A percentile compares a stretch with the other conserved stretches of the same genome.
Evolutionary conservation across 169 alveolate genomes (phyloP).

Genomic region (Eimeria brunetti): DNA sequence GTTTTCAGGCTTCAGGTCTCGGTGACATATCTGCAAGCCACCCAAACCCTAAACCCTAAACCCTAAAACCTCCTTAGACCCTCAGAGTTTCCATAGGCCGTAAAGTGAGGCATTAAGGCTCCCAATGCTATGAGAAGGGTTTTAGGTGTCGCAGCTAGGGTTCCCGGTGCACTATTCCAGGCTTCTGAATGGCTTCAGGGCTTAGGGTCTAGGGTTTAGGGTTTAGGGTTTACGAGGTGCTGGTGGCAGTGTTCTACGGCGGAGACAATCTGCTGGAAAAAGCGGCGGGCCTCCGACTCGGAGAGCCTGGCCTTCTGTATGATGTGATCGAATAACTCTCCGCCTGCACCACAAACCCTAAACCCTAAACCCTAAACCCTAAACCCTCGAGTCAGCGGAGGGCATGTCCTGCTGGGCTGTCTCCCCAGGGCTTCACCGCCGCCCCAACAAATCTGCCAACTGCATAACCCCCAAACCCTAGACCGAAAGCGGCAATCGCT

Average conservation of each 20-base stretch:
- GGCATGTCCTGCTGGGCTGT: constrained; percentile 15
- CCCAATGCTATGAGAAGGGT: background rate
- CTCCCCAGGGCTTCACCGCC: no score
- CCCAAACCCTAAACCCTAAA: constrained; percentile 9
- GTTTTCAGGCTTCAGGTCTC: constrained; percentile 97
- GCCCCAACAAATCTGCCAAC: no score
- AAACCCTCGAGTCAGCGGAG: background rate
- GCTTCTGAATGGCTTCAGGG: background rate
- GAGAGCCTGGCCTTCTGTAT: constrained; percentile 88
- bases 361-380: background rate
- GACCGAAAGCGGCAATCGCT: background rate
- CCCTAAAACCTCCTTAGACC: constrained; percentile 30
- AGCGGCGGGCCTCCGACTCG: constrained; percentile 89
- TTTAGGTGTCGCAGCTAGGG: background rate
- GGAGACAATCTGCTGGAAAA: constrained; percentile 94
- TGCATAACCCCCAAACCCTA: background rate
- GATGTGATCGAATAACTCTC: constrained; percentile 94
- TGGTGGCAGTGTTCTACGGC: constrained; percentile 95
- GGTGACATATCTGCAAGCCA: constrained; percentile 84
- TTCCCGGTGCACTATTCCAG: background rate
- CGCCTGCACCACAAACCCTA: constrained; percentile 83
- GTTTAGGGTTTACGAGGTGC: constrained; percentile 72
- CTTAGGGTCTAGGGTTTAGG: constrained; percentile 2
- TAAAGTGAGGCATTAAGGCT: background rate
- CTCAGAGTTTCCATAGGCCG: background rate